Conservation (phyloP, 169 alveolate genomes). For the Plasmodium blacklocki region DNA sequence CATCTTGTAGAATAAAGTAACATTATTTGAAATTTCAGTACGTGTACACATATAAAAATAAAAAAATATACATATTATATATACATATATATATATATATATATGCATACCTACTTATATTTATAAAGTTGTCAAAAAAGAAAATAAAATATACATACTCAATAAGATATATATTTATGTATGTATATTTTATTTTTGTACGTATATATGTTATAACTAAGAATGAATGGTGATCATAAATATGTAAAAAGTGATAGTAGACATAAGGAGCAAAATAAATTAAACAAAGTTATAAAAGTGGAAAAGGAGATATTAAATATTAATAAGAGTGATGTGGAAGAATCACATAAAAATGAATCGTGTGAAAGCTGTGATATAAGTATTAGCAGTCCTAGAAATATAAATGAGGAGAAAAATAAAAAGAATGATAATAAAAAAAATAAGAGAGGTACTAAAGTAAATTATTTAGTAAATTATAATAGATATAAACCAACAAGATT, state of each 20-base stretch:
- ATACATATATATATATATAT: too few species aligned
- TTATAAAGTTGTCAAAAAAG: too few species aligned
- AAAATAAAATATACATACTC: not conserved
- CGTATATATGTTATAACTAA: constrained; percentile 4
- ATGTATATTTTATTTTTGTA: constrained; percentile 8
- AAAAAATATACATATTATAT: too few species aligned
- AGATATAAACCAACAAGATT: constrained; percentile 53
- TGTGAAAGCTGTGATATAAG: not conserved
- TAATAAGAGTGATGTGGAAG: not conserved
- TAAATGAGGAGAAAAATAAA: constrained; percentile 1
- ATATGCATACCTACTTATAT: too few species aligned
- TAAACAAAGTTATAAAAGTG: not conserved
- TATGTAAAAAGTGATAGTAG: not conserved
- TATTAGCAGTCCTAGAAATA: not conserved
- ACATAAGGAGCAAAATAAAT: not conserved
- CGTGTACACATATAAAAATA: too few species aligned
- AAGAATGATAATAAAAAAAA: constrained; percentile 38
- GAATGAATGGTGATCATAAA: not conserved
- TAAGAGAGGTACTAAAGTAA: constrained; percentile 42
- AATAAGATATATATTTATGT: not conserved
- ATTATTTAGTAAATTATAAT: constrained; percentile 57
- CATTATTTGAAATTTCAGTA: too few species aligned
- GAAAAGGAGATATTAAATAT: not conserved
- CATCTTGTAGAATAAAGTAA: too few species aligned
- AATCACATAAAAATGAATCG: not conserved